Evolutionary conservation across 108 stramenopile genomes (phyloP).

Genomic region (Cyclotella choctawhatcheeana): DNA sequence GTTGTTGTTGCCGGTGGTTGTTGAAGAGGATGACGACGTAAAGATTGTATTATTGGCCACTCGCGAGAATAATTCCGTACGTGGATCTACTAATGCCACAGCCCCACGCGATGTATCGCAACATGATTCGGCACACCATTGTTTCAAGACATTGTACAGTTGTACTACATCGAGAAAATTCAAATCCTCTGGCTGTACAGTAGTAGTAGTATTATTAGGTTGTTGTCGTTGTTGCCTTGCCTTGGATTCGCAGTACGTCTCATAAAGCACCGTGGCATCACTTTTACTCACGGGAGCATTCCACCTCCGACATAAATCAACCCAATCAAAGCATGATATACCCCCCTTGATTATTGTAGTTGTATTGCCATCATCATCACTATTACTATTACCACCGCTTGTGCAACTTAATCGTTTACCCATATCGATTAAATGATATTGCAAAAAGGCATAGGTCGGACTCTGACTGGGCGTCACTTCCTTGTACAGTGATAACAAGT

Average conservation of each 20-base stretch:
- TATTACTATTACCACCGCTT: too few relatives aligned
- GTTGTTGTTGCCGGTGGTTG: too few relatives aligned
- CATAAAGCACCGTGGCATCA: conserved; percentile 33
- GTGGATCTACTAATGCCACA: conserved; percentile 20
- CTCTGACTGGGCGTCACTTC: conserved; percentile 41
- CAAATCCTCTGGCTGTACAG: conserved; percentile 30
- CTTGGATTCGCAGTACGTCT: conserved; percentile 26
- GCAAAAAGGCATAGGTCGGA: conserved; percentile 39
- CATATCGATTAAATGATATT: conserved; percentile 70
- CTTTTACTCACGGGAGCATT: conserved; percentile 58
- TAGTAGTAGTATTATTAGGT: too few relatives aligned
- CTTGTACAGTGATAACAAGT: conserved; percentile 52
- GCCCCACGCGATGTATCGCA: not conserved
- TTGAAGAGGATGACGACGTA: too few relatives aligned
- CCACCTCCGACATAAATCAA: conserved; percentile 56
- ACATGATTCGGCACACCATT: conserved; percentile 9
- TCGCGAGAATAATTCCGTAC: conserved; percentile 30
- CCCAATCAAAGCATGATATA: conserved; percentile 55
- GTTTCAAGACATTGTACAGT: conserved; percentile 31
- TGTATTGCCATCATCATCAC: too few relatives aligned
- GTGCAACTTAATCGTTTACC: conserved; percentile 54
- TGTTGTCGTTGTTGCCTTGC: conserved; percentile 2
- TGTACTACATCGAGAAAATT: conserved; percentile 23
- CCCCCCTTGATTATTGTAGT: conserved; percentile 8
- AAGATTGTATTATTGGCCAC: conserved; percentile 23